phyloP scores from a whole-genome alignment of 257 asterid genomes.

The Nicotiana knightiana region DNA sequence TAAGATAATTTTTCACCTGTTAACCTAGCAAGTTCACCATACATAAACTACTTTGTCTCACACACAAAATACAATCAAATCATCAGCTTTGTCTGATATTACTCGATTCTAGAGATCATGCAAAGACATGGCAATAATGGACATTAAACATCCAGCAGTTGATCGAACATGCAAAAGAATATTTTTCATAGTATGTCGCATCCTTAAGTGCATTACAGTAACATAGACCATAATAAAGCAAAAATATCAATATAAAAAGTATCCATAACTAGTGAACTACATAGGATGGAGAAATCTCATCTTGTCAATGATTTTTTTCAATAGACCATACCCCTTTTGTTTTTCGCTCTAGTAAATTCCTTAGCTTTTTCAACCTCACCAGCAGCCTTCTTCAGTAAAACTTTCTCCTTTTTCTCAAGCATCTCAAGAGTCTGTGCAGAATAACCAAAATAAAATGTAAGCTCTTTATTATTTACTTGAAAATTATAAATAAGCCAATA shows the following conservation, averaged over 20 bases:
- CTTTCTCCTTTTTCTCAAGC: conserved; percentile 79
- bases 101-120: neutral
- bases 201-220: neutral
- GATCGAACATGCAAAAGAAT: neutral
- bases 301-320: conserved; percentile 2
- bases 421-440: conserved; percentile 65
- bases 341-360: conserved; percentile 73
- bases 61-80: neutral
- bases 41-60: neutral
- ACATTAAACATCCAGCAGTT: neutral
- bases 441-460: conserved; percentile 2
- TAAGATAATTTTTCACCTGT: neutral
- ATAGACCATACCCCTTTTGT: conserved; percentile 54
- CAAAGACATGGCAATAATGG: neutral
- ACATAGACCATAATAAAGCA: neutral
- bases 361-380: conserved; percentile 73
- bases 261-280: neutral
- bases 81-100: neutral
- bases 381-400: conserved; percentile 61
- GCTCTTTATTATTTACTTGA: neutral
- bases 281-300: neutral
- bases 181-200: neutral
- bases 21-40: neutral
- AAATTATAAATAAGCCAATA: neutral
- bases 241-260: neutral